These are phyloP conservation scores for Neurospora sp. DNA, from an alignment of 495 filamentous ascomycete genomes.

Conservation along the genomic window DNA sequence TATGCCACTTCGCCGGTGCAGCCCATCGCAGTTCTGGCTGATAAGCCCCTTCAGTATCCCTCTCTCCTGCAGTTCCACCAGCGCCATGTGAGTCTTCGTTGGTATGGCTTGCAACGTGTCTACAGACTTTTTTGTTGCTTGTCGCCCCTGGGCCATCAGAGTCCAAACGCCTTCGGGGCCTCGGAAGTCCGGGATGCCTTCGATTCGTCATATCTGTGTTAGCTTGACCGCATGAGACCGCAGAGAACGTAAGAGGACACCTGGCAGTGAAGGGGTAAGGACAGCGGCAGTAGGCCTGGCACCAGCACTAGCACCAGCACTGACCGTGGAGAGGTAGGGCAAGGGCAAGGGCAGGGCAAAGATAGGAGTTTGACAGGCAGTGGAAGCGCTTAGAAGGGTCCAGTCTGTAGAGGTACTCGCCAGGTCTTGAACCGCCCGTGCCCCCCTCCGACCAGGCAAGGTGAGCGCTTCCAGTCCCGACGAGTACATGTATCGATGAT, in stretches of 20 bases:
- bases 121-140: conserved; percentile 14
- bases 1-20: conserved; percentile 36
- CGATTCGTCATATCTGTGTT: not conserved
- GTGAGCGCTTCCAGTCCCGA: not conserved
- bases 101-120: conserved; percentile 34
- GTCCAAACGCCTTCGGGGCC: conserved; percentile 38
- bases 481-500: not conserved
- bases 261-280: not conserved
- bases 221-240: not conserved
- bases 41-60: conserved; percentile 34
- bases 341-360: not conserved
- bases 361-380: not conserved
- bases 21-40: conserved; percentile 39
- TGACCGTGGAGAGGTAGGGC: not conserved
- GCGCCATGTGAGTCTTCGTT: conserved; percentile 38
- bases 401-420: not conserved
- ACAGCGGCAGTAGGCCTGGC: not conserved
- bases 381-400: not conserved
- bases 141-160: conserved; percentile 27
- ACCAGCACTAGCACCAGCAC: not conserved
- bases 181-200: conserved; percentile 38
- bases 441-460: not conserved
- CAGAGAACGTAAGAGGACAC: not conserved
- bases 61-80: conserved; percentile 34
- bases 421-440: not conserved